These are phyloP conservation scores for Calonectria pseudoturangicola DNA, from an alignment of 2,329 filamentous ascomycete species.

Conservation along the genomic window DNA sequence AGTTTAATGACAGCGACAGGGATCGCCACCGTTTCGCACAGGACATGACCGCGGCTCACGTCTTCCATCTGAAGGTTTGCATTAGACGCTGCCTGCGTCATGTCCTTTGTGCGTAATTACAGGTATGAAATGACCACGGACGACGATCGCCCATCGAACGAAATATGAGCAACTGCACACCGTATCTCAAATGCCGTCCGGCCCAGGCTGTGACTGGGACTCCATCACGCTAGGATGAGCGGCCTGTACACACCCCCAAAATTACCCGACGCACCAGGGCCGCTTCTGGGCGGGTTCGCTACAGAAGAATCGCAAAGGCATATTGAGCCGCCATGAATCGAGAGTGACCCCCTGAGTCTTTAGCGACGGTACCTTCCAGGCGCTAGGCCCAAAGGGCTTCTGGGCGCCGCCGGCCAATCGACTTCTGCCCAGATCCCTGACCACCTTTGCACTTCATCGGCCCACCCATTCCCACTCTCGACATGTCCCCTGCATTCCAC, in stretches of 20 bases:
- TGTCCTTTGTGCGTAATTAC: slow-evolving; percentile 27
- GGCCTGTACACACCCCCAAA: slow-evolving; percentile 7
- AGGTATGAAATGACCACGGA: slow-evolving; percentile 23
- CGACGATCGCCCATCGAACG: slow-evolving; percentile 13
- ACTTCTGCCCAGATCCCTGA: background rate
- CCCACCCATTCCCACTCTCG: slow-evolving; percentile 2
- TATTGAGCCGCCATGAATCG: slow-evolving; percentile 37
- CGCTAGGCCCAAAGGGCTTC: slow-evolving; percentile 16
- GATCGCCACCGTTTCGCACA: slow-evolving; percentile 36
- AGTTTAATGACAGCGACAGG: slow-evolving; percentile 60
- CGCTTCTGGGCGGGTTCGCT: slow-evolving; percentile 15
- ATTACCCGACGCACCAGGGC: slow-evolving; percentile 30
- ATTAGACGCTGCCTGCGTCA: slow-evolving; percentile 15
- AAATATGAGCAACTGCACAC: slow-evolving; percentile 8
- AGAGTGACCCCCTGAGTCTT: slow-evolving; percentile 32
- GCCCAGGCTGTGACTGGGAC: background rate
- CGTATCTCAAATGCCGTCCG: slow-evolving; percentile 13
- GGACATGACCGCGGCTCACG: slow-evolving; percentile 10
- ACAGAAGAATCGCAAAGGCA: slow-evolving; percentile 13
- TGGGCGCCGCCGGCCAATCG: slow-evolving; percentile 26
- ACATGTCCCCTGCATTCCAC: slow-evolving; percentile 28
- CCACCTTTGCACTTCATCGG: slow-evolving; percentile 16
- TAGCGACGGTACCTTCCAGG: slow-evolving; percentile 21
- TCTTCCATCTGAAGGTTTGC: slow-evolving; percentile 25
- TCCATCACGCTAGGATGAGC: slow-evolving; percentile 12